These are phyloP conservation scores for Thuja plicata DNA, from an alignment of 83 land plant species.

Conservation along the genomic window DNA sequence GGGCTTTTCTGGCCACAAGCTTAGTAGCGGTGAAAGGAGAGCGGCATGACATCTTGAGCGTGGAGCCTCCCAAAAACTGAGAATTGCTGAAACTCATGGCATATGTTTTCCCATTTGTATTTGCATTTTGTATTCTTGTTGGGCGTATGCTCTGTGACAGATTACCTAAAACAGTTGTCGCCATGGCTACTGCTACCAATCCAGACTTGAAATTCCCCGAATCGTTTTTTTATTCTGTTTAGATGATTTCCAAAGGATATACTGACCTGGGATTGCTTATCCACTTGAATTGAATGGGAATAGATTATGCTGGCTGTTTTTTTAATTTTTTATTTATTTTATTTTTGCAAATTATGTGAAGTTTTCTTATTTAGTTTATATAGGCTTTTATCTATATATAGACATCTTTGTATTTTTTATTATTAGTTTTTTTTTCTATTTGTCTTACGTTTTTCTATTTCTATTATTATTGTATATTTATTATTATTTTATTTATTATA, in stretches of 20 bases:
- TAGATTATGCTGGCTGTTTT: too few relatives aligned
- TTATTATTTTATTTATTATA: too few relatives aligned
- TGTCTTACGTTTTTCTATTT: too few relatives aligned
- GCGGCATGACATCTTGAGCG: background rate
- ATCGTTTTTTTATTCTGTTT: background rate
- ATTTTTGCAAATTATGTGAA: too few relatives aligned
- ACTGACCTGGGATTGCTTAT: background rate
- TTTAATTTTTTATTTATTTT: too few relatives aligned
- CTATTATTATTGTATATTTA: too few relatives aligned
- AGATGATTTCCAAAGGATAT: background rate
- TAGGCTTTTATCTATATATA: too few relatives aligned
- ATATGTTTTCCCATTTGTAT: background rate
- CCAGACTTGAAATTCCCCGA: background rate
- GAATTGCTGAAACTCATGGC: background rate
- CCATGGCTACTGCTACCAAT: background rate
- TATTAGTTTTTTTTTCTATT: too few relatives aligned
- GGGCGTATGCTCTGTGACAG: background rate
- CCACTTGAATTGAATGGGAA: background rate
- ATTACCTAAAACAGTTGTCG: background rate
- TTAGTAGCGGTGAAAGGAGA: background rate
- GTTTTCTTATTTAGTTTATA: too few relatives aligned
- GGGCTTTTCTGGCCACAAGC: background rate
- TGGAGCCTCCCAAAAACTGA: background rate
- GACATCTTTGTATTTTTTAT: too few relatives aligned
- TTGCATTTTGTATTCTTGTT: background rate